phyloP scores from a whole-genome alignment of 306 rosid genomes.

The Glycine soja region DNA sequence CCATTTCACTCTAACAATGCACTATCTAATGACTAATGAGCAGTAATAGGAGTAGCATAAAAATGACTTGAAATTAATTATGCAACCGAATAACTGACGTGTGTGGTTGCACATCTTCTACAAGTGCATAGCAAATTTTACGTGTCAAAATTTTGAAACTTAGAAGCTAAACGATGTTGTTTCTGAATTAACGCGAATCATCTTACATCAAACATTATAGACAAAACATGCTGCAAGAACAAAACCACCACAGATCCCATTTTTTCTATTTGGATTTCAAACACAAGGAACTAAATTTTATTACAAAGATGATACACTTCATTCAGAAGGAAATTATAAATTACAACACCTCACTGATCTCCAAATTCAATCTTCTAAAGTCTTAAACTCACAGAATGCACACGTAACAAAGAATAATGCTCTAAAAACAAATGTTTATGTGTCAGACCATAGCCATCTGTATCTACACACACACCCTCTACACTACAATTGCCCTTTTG shows the following conservation, averaged over 20 bases:
- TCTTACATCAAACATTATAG: too few species aligned
- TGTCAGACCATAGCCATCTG: slow-evolving; percentile 48
- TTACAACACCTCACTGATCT: slow-evolving; percentile 39
- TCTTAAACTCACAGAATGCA: slow-evolving; percentile 39
- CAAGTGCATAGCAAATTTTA: not conserved
- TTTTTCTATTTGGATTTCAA: slow-evolving; percentile 16
- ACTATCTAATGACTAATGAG: not conserved
- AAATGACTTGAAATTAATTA: slow-evolving; percentile 7
- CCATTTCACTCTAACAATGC: not conserved
- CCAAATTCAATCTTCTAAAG: slow-evolving; percentile 44
- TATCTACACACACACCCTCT: slow-evolving; percentile 60
- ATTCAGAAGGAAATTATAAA: slow-evolving; percentile 46
- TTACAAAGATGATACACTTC: slow-evolving; percentile 46
- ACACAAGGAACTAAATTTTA: slow-evolving; percentile 16
- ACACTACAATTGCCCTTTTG: slow-evolving; percentile 5
- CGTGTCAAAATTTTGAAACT: not conserved
- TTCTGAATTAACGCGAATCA: not conserved
- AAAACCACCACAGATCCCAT: slow-evolving; percentile 35
- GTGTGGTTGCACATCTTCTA: not conserved
- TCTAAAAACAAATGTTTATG: slow-evolving; percentile 49
- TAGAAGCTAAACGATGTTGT: not conserved
- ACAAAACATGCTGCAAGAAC: not conserved
- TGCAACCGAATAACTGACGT: not conserved
- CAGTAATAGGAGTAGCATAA: not conserved
- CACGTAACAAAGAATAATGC: slow-evolving; percentile 53